Evolutionary conservation across 768 basidiomycete genomes (phyloP), one percentile per base, ranked within the genome.

Genomic region (Mycena kentingensis): DNA sequence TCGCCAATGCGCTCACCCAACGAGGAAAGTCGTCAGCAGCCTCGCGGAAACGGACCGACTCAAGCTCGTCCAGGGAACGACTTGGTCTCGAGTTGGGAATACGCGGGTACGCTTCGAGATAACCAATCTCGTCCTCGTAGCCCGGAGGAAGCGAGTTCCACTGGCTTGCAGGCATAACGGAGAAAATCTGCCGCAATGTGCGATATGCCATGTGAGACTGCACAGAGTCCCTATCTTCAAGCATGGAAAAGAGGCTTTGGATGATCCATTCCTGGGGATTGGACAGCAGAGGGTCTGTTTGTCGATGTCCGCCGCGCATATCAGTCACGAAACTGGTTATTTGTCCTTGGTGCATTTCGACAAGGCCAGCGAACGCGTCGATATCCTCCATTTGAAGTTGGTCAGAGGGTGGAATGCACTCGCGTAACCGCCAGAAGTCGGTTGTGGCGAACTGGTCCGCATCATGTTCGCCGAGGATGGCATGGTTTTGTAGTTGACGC

Each of bases 401-500:
- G 1, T 73, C 68, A 5, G 61, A 56, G 2, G 75, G 48, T 5
- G 90, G 90, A 36, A 94, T 86, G 62, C 80, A 86, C 21, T 84
- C 82, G 64, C 92, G 93, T 63, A 96, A 70, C 32, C 83, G 79
- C 93, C 93, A 97, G 66, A 95, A 93, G 57, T 87, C 84, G 8
- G 73, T 73, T 46, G 72, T 70, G 0, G 80, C 71, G 49, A 89
- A 90, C 25, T 74, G 72, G 6, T 67, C 65, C 48, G 70, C 67
- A 13, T 71, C 66, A 41, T 79, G 76, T 10, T 70, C 63, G 4
- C 68, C 64, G 13, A 66, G 63, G 5, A 67, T 60, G 3, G 81
- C 73, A 52, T 79, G 70, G 19, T 82, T 77, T 2, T 74, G 73
- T n/a, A 93, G 68, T 43, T 79, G 79, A 26, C 84, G 81, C 22